Evolutionary conservation across 1,284 basidiomycete species (phyloP), one percentile per base, ranked within the genome.

Genomic region (Vanrija sp.): DNA sequence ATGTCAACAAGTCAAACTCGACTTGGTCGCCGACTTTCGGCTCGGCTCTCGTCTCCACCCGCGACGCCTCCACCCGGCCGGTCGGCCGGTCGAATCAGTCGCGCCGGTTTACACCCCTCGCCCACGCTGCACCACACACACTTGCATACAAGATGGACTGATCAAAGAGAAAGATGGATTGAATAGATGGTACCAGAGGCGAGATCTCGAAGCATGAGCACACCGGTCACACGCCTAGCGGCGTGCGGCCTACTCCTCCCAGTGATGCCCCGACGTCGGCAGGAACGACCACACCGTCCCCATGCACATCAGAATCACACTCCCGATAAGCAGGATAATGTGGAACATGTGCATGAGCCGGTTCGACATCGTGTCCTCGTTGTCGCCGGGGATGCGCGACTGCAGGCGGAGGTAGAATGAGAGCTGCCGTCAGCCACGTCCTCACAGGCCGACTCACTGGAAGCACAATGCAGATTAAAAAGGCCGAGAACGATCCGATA

Each of bases 401-500:
- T 60, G 62, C 6, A 75, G 62, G 37, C 65, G 64, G 20, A 72
- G 62, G 49, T 72, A 71, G 56, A 76, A 76, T 19, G 62, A 49
- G 24, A 76, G 58, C 70, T 73, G 8, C 3, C 14, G 31, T 37
- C 14, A 31, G 20, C 1, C 14, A 47, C 15, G 24, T 15, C n/a
- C n/a, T n/a, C n/a, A n/a, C 35, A 45, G 56, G 53, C 8, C 45
- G 48, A 61, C 75, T 71, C 23, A 91, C 79, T 3, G 89, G 89
- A 1, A 88, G 84, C 63, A 92, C 86, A 43, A 90, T 84, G 63
- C 87, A 89, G 31, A 92, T 83, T 61, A 87, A 77, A 69, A 94
- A 94, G 0, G 90, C 87, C 36, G 87, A 84, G 72, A 92, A 93
- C 27, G 86, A 85, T 4, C 93, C 92, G 36, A 95, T 78, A 71